phyloP scores from a whole-genome alignment of 2,329 filamentous ascomycete species.

The Penicillium occitanis region DNA sequence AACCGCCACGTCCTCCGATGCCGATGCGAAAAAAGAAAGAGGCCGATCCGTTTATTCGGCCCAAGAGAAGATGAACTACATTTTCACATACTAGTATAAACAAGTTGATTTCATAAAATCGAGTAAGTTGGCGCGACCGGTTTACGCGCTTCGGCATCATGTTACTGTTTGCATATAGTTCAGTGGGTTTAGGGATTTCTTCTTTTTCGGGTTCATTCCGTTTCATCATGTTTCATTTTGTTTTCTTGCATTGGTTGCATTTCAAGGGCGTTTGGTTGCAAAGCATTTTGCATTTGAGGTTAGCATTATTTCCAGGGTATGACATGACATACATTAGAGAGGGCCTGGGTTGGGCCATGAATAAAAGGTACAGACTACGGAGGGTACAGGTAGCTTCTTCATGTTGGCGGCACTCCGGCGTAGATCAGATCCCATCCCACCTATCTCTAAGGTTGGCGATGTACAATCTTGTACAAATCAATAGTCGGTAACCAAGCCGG shows the following conservation, averaged over 20 bases:
- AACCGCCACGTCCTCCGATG: constrained; percentile 30
- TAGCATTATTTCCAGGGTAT: constrained; percentile 5
- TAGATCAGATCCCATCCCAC: not conserved
- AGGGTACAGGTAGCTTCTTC: not conserved
- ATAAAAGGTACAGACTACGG: not conserved
- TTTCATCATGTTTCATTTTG: not conserved
- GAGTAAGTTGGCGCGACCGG: not conserved
- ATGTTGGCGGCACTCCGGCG: not conserved
- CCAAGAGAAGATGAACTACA: constrained; percentile 34
- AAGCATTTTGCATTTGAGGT: constrained; percentile 1
- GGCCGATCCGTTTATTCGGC: constrained; percentile 43
- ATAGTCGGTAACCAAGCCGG: not conserved
- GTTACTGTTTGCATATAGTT: constrained; percentile 6
- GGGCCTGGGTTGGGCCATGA: not conserved
- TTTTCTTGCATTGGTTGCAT: constrained; percentile 2
- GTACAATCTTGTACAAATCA: not conserved
- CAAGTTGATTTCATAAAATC: not conserved
- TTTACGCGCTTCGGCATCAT: not conserved
- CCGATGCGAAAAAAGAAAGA: constrained; percentile 42
- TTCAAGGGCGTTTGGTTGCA: constrained; percentile 6
- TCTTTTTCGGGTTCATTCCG: not conserved
- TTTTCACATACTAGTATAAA: not conserved
- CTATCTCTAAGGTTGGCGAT: not conserved
- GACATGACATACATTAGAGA: constrained; percentile 1
- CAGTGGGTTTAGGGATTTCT: not conserved